Conservation (phyloP, 164 flowering plant species). For the Aristolochia fimbriata region DNA sequence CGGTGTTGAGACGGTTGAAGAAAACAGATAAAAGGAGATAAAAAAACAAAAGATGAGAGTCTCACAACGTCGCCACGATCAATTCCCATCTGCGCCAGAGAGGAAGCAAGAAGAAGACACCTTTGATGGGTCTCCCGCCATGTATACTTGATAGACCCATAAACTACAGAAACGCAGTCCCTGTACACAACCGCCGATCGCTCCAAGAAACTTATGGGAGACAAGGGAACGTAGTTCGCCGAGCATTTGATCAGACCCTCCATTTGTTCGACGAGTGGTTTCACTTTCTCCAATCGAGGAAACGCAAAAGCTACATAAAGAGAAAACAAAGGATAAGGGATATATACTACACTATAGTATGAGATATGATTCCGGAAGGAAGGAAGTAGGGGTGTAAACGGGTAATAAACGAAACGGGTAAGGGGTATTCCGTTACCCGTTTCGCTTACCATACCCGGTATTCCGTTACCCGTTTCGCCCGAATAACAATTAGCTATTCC, state of each 20-base stretch:
- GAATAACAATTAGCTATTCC: too few species aligned
- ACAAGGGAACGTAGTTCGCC: slow-evolving; percentile 29
- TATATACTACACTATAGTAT: too few species aligned
- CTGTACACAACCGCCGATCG: slow-evolving; percentile 20
- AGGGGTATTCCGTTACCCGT: too few species aligned
- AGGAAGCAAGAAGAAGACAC: slow-evolving; percentile 25
- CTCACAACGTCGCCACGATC: slow-evolving; percentile 15
- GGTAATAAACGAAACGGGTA: too few species aligned
- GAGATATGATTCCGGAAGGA: too few species aligned
- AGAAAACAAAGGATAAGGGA: too few species aligned
- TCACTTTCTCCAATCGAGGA: not conserved
- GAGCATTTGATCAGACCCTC: slow-evolving; percentile 6
- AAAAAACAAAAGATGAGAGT: not conserved
- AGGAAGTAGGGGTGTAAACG: too few species aligned
- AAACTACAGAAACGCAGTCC: slow-evolving; percentile 20
- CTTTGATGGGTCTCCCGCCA: slow-evolving; percentile 29
- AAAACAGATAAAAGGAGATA: too few species aligned
- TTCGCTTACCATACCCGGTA: too few species aligned
- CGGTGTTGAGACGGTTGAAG: too few species aligned
- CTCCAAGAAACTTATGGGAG: slow-evolving; percentile 32
- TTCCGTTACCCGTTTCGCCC: too few species aligned
- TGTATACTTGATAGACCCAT: slow-evolving; percentile 16
- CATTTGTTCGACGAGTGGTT: slow-evolving; percentile 2
- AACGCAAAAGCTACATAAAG: too few species aligned
- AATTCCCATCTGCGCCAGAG: slow-evolving; percentile 20